Base-by-base conservation (phyloP, 2,329 filamentous ascomycete genomes). In the Ophiostoma triangulosporum region DNA sequence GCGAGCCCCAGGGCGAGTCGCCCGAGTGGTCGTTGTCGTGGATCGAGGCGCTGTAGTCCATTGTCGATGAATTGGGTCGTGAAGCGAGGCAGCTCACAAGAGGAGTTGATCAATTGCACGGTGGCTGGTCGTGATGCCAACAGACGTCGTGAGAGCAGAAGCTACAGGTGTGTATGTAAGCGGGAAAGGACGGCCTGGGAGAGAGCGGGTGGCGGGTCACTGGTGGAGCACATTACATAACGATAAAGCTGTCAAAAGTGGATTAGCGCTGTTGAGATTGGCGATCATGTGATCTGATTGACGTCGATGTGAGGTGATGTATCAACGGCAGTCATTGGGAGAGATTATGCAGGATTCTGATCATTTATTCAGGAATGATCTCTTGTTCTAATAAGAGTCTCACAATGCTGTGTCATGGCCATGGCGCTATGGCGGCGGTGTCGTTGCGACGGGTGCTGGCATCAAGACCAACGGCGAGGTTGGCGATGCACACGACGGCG, bases 1-100 rank as follows among this genome's bases (percentile, higher is more conserved):
- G 75, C 20, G 76, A 76, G 15, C 72, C 68, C 24, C 68, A 43
- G 2, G 77, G 77, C 31, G 76, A 79, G 56, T 68, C 70, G 55
- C 70, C 75, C 46, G 66, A 69, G 58, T 79, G 71, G 46, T 80
- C 77, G 51, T 69, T 67, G 60, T 80, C 77, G 62, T 72, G 62
- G 60, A 79, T 75, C 14, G 76, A 73, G 57, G 75, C 65, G 64
- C 73, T 75, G 65, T 80, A 81, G 66, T 81, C 77, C 77, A 81
- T 81, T 59, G 17, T n/a, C 36, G 36, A 9, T 15, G 22, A 29
- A 46, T 29, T 12, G 15, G 14, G 8, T 15, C 22, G 15, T n/a
- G n/a, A n/a, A n/a, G n/a, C n/a, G n/a, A n/a, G n/a, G n/a, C n/a
- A n/a, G n/a, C n/a, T n/a, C n/a, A n/a, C n/a, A n/a, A n/a, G n/a